A percentile compares a stretch with the other conserved stretches of the same genome.
phyloP scores from a whole-genome alignment of 257 asterid genomes.

The Nicotiana undulata region DNA sequence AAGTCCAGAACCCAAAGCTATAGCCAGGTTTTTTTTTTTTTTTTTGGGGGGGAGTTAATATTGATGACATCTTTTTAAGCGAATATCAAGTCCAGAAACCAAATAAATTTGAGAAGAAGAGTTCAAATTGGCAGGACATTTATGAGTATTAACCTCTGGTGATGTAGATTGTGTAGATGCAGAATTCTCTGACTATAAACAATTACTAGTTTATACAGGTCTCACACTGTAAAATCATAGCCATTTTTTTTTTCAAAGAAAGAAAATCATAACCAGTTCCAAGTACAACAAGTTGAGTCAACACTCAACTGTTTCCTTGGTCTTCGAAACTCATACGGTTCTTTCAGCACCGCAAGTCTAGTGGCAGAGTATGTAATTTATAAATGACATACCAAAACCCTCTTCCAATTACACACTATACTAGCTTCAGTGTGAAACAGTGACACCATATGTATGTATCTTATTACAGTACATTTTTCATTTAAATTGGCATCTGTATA shows the following conservation, averaged over 20 bases:
- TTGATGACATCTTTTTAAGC: not conserved
- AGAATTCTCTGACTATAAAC: not conserved
- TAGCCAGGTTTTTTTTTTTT: not conserved
- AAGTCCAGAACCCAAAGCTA: not conserved
- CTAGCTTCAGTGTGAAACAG: not conserved
- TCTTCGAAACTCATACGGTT: not conserved
- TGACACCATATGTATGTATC: not conserved
- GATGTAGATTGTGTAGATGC: not conserved
- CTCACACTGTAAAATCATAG: not conserved
- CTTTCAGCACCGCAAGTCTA: not conserved
- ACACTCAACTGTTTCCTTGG: not conserved
- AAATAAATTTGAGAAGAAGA: not conserved
- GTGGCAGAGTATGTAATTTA: not conserved
- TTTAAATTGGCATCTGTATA: not conserved
- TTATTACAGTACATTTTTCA: not conserved
- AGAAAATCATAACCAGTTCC: not conserved
- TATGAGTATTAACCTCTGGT: not conserved
- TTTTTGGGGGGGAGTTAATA: no score
- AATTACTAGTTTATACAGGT: not conserved
- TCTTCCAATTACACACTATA: not conserved
- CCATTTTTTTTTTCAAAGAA: no score
- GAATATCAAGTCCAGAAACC: not conserved
- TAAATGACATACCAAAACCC: not conserved
- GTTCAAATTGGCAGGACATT: not conserved
- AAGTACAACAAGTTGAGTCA: not conserved